These are phyloP conservation scores for Chaetomiaceae sp. DNA, from an alignment of 2,329 filamentous ascomycete genomes.

Conservation along the genomic window DNA sequence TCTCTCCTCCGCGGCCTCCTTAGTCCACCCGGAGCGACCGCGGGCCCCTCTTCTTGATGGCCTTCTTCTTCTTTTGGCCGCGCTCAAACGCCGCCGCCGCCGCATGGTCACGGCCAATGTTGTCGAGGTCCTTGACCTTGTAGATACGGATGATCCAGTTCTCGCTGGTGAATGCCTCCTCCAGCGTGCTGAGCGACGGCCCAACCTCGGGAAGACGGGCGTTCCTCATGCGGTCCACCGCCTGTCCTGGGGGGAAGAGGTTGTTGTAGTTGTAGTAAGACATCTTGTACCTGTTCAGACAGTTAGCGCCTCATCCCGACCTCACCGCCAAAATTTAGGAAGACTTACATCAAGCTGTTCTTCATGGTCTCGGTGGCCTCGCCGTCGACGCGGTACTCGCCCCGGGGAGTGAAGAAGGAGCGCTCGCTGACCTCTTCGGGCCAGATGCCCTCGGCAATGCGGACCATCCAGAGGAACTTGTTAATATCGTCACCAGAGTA, in stretches of 20 bases:
- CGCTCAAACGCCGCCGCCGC: slow-evolving; percentile 65
- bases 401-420: slow-evolving; percentile 87
- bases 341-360: slow-evolving; percentile 93
- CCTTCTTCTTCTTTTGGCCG: slow-evolving; percentile 80
- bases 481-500: slow-evolving; percentile 99
- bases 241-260: slow-evolving; percentile 89
- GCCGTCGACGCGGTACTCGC: slow-evolving; percentile 93
- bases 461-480: slow-evolving; percentile 99
- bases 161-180: slow-evolving; percentile 97
- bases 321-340: no score
- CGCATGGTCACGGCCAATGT: slow-evolving; percentile 83
- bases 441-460: slow-evolving; percentile 99
- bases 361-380: slow-evolving; percentile 94
- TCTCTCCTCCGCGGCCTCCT: slow-evolving; percentile 9
- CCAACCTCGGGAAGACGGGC: slow-evolving; percentile 75
- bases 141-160: slow-evolving; percentile 99
- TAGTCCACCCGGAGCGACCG: slow-evolving; percentile 69
- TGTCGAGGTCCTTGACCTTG: slow-evolving; percentile 99
- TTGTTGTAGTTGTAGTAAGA: slow-evolving; percentile 96
- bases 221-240: slow-evolving; percentile 81
- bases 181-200: slow-evolving; percentile 79
- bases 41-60: slow-evolving; percentile 65
- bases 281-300: slow-evolving; percentile 87
- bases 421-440: slow-evolving; percentile 98
- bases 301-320: slow-evolving; percentile 27